These are phyloP conservation scores for Cydonia oblonga DNA, from an alignment of 331 rosid genomes.

Conservation along the genomic window DNA sequence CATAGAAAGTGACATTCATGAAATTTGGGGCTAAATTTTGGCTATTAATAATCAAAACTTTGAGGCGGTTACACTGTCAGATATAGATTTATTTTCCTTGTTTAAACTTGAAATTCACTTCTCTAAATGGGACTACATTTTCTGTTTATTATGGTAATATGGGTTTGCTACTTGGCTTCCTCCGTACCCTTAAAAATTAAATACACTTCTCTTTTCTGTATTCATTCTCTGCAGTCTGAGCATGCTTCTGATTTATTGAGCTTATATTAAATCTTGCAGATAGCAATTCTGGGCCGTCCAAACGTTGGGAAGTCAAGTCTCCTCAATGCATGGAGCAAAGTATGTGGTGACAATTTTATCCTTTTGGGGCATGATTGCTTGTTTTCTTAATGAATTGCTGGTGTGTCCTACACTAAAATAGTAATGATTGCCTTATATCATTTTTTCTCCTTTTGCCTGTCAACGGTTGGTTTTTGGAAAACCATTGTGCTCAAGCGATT, in stretches of 20 bases:
- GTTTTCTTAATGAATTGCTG: background rate
- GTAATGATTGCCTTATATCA: background rate
- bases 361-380: background rate
- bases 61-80: background rate
- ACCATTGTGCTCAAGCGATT: background rate
- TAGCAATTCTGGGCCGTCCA: constrained; percentile 95
- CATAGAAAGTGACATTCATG: background rate
- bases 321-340: constrained; percentile 99
- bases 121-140: background rate
- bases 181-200: background rate
- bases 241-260: background rate
- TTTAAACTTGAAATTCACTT: background rate
- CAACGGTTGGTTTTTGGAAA: background rate
- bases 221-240: background rate
- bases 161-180: background rate
- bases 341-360: constrained; percentile 25
- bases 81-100: background rate
- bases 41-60: background rate
- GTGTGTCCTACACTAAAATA: background rate
- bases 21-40: background rate
- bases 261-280: constrained; percentile 38
- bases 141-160: background rate
- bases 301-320: constrained; percentile 98
- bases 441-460: background rate
- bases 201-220: background rate